Conservation (phyloP, 371 early-diverging fungal species). For the Mortierella sp. region DNA sequence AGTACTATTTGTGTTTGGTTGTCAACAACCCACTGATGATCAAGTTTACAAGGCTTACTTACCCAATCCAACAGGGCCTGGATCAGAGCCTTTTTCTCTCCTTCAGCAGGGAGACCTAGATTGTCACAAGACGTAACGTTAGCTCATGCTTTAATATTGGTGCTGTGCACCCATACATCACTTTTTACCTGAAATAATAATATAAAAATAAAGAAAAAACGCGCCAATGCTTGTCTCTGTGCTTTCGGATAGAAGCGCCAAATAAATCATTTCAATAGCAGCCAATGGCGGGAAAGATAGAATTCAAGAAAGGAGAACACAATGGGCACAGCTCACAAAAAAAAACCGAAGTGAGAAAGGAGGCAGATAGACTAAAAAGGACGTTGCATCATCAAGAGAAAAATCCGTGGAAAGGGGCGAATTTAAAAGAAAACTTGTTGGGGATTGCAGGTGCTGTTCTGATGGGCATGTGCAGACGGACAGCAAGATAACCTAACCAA, state of each 20-base stretch:
- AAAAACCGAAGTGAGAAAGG: background rate
- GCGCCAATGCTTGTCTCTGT: background rate
- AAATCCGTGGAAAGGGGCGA: constrained; percentile 4
- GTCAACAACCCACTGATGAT: background rate
- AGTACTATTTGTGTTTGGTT: background rate
- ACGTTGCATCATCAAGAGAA: background rate
- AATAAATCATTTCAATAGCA: background rate
- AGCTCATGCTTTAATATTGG: no score
- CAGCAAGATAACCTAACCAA: background rate
- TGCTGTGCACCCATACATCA: no score
- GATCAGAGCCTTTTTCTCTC: constrained; percentile 71
- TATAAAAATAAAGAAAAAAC: no score
- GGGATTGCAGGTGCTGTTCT: background rate
- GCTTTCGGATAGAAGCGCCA: background rate
- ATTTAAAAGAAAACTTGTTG: constrained; percentile 5
- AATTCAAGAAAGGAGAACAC: background rate
- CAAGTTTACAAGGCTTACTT: constrained; percentile 9
- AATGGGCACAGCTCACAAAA: background rate
- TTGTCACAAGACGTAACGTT: no score
- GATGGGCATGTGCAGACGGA: background rate
- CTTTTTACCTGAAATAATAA: no score
- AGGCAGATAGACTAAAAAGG: no score
- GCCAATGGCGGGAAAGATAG: background rate
- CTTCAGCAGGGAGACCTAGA: constrained; percentile 71
- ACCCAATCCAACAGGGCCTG: constrained; percentile 74